Evolutionary conservation across 1,284 basidiomycete species (phyloP).

Genomic region (Caloboletus firmus): DNA sequence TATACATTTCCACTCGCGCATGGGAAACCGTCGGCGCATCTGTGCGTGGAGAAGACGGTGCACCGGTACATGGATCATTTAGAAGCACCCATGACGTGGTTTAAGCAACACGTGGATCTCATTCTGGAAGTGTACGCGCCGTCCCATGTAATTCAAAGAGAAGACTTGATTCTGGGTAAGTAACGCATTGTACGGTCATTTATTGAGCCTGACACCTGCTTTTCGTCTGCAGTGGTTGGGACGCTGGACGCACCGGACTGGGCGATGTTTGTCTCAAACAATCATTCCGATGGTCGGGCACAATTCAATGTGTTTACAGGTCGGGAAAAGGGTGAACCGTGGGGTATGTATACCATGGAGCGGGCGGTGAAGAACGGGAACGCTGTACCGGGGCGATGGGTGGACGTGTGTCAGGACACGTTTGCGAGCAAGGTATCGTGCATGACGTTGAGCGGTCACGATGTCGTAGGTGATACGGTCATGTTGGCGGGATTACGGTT

Average conservation of each 20-base stretch:
- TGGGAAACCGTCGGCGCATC: conserved; percentile 62
- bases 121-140: conserved; percentile 58
- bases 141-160: conserved; percentile 57
- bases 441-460: conserved; percentile 6
- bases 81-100: conserved; percentile 67
- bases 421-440: conserved; percentile 56
- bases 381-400: conserved; percentile 42
- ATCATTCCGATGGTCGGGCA: conserved; percentile 58
- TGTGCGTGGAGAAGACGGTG: conserved; percentile 66
- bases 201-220: not conserved
- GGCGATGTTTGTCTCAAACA: conserved; percentile 68
- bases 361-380: conserved; percentile 40
- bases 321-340: conserved; percentile 49
- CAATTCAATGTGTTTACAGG: conserved; percentile 68
- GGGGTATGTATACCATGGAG: conserved; percentile 69
- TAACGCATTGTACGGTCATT: conserved; percentile 1
- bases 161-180: conserved; percentile 71
- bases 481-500: conserved; percentile 28
- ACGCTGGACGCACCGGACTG: conserved; percentile 67
- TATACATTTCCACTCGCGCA: conserved; percentile 59
- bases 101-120: conserved; percentile 63
- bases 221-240: conserved; percentile 56
- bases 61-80: conserved; percentile 66
- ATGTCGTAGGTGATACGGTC: conserved; percentile 21
- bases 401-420: conserved; percentile 38